Evolutionary conservation across 2,329 filamentous ascomycete species (phyloP).

Genomic region (Pezicula carpinea): DNA sequence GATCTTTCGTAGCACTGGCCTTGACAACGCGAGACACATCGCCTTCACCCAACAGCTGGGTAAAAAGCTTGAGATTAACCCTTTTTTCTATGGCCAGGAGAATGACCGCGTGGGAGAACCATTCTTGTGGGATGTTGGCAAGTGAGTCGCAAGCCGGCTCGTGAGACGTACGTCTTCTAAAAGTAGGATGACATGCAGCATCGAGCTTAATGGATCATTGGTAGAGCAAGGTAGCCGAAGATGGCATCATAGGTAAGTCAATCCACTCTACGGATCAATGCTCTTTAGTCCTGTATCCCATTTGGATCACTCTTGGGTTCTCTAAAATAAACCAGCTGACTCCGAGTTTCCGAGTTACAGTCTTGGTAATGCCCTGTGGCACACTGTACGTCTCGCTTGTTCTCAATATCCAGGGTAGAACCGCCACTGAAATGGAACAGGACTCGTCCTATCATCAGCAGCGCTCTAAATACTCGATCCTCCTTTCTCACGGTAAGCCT

Average conservation of each 20-base stretch:
- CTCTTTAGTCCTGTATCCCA: no score
- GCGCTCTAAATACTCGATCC: conserved; percentile 22
- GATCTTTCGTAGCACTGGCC: conserved; percentile 43
- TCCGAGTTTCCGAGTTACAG: no score
- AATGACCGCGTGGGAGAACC: conserved; percentile 19
- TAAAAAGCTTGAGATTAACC: conserved; percentile 34
- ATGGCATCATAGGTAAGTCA: no score
- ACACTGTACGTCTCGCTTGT: neutral
- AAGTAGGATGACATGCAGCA: neutral
- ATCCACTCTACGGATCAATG: no score
- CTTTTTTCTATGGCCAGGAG: conserved; percentile 19
- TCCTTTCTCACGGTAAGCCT: conserved; percentile 28
- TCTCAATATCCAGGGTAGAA: neutral
- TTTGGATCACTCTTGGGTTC: no score
- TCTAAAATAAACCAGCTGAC: no score
- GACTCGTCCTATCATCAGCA: conserved; percentile 15
- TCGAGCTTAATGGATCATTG: neutral
- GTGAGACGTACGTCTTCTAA: no score
- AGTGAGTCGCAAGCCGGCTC: neutral
- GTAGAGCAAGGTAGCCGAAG: neutral
- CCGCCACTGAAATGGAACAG: neutral
- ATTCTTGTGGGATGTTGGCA: neutral
- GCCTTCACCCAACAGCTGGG: conserved; percentile 44
- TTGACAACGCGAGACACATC: conserved; percentile 46
- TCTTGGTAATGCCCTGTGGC: neutral